Conservation (phyloP, 371 early-diverging fungal species). For the Mortierella sp. region DNA sequence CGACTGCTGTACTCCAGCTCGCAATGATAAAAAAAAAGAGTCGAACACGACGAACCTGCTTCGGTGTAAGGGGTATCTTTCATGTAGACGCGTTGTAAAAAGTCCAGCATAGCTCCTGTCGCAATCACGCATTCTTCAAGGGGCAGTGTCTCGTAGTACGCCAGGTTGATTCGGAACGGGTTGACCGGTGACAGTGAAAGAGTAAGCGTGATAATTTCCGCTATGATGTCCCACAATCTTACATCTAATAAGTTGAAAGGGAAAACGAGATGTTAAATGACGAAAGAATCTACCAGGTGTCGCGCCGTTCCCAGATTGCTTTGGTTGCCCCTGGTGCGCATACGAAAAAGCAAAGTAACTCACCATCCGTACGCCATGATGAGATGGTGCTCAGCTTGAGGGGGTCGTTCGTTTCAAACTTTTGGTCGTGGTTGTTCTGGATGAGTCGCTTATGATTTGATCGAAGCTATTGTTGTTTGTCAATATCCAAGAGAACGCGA, state of each 20-base stretch:
- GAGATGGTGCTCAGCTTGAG: constrained; percentile 70
- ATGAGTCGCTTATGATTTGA: constrained; percentile 74
- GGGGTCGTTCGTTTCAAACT: constrained; percentile 70
- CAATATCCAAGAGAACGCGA: background rate
- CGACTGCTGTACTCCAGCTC: background rate
- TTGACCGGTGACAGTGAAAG: constrained; percentile 71
- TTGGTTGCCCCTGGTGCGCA: background rate
- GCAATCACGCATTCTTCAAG: constrained; percentile 74
- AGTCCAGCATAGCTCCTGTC: constrained; percentile 78
- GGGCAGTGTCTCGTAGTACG: constrained; percentile 70
- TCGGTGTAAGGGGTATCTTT: constrained; percentile 61
- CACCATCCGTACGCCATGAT: constrained; percentile 71
- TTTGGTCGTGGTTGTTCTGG: constrained; percentile 57
- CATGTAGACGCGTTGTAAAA: constrained; percentile 76
- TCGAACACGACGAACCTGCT: constrained; percentile 54
- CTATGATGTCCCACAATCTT: constrained; percentile 83
- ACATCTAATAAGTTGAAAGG: constrained; percentile 65
- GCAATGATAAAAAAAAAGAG: background rate
- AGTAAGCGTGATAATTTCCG: constrained; percentile 76
- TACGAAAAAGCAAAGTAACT: background rate
- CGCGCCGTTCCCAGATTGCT: background rate
- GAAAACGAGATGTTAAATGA: background rate
- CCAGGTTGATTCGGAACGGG: constrained; percentile 80
- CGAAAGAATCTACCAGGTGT: background rate
- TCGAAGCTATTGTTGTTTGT: constrained; percentile 60